Evolutionary conservation across 2,329 filamentous ascomycete species (phyloP), one percentile per base, ranked within the genome.

Genomic region (Microdochium paspali): DNA sequence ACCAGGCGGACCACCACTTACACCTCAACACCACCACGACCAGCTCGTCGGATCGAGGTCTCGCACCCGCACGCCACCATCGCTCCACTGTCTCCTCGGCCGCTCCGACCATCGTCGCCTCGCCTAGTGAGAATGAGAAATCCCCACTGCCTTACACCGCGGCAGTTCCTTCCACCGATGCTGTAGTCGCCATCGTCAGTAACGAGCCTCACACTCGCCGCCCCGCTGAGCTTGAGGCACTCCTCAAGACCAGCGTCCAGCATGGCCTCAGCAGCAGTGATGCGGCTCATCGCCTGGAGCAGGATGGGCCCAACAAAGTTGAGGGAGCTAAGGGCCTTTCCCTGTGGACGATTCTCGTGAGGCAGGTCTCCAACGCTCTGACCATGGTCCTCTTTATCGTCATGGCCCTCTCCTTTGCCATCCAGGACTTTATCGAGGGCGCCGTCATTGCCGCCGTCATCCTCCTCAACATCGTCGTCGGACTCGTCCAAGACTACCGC

Each of bases 361-460:
- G 83, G 61, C 84, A 88, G 70, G 77, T 87, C 56, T 85, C 84
- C 54, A 88, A 88, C 69, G 85, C 83, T 69, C 71, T 88, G 66
- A 88, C 84, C 53, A 73, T 85, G 61, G 82, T 87, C 52, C 80
- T 90, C 56, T 72, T 89, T 55, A 80, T 87, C 58, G 85, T 86
- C 58, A 87, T 87, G 80, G 81, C 79, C 50, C 69, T 80, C 50
- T 81, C 78, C 44, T 85, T 83, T 66, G 78, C 74, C 61, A 85
- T 84, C 55, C 59, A 72, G 56, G 82, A 83, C 61, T 82, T 74
- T 58, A 73, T 82, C 60, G 80, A 84, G 68, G 80, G 73, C 53
- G 74, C 73, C 54, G 79, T 84, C 51, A 79, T 84, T 54, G 69
- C 77, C 48, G 77, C 77, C 56, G 80, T 84, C 58, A 83, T 84